Evolutionary conservation across 257 asterid species (phyloP), one percentile per base, ranked within the genome.

Genomic region (Avicennia marina): DNA sequence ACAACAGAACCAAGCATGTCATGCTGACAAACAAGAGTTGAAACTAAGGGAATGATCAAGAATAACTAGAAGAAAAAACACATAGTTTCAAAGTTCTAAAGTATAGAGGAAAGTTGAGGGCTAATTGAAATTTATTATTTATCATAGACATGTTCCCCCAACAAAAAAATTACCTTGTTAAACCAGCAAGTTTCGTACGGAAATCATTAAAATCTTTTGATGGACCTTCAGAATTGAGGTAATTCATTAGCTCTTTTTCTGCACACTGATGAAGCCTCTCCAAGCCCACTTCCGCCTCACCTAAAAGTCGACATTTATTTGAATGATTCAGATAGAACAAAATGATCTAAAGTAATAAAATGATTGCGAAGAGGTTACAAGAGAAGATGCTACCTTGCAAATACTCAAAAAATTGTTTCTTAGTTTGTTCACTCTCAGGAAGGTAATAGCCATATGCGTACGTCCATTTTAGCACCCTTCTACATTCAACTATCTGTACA

Each of bases 251-350:
- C 75, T 87, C 96, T 65, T 91, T 91, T 75, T 91, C 98, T 40
- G 91, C 96, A 83, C 98, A 91, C 56, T 87, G 96, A 75, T 91
- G 98, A 62, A 91, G 95, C 80, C 98, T 85, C 87, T 88, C 98
- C 64, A 91, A 76, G 55, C 96, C 98, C 22, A 96, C 90, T 75
- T 91, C 98, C 2, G 98, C 98, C 69, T 91, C 98, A 56, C 98
- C 98, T 91, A 62, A 57, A 71, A 18, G 18, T 43, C 52, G 41
- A 31, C 27, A 64, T 34, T 50, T 24, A 15, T 60, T 41, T 15
- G 6, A 25, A 24, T 32, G 33, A 29, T 52, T 38, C 3, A 63
- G 27, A 51, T 20, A 24, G 27, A 62, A 65, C 43, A 52, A 36
- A 45, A 44, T 49, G 10, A 16, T 21, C 15, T 22, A n/a, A 25